A percentile compares a stretch with the other conserved stretches of the same genome.
Conservation (phyloP, 108 stramenopile genomes). For the Cyclostephanos invisitatus region DNA sequence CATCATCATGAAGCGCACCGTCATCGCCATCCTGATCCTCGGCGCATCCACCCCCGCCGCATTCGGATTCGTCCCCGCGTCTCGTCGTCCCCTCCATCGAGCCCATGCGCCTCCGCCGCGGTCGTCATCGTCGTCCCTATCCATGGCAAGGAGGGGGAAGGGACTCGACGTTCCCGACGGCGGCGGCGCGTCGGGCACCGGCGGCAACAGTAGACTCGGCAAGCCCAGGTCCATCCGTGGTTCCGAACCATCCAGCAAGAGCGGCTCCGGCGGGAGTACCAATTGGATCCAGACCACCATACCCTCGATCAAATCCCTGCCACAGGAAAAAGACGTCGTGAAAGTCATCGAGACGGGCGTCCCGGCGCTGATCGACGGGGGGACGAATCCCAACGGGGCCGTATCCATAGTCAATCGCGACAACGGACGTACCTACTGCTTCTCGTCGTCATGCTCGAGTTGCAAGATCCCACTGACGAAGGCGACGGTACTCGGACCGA, state of each 20-base stretch:
- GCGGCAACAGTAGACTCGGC: not conserved
- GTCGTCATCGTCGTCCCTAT: not conserved
- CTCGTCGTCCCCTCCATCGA: not conserved
- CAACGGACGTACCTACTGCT: conserved; percentile 64
- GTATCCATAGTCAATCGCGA: conserved; percentile 68
- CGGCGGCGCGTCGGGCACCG: not conserved
- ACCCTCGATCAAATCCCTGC: conserved; percentile 48
- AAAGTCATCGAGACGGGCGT: conserved; percentile 63
- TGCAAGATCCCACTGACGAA: conserved; percentile 83
- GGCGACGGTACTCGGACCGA: conserved; percentile 57
- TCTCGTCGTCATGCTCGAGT: conserved; percentile 55
- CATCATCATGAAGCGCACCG: not conserved
- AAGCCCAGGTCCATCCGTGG: conserved; percentile 2
- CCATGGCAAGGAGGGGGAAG: conserved; percentile 1
- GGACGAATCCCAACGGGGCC: conserved; percentile 79
- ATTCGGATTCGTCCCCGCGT: not conserved
- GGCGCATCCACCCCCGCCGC: not conserved
- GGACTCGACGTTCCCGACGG: conserved; percentile 2
- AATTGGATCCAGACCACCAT: conserved; percentile 45
- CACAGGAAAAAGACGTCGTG: conserved; percentile 60
- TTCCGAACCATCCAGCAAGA: not conserved
- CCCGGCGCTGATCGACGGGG: conserved; percentile 47
- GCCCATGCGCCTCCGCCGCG: not conserved
- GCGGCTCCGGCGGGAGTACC: conserved; percentile 28
- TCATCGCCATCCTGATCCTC: not conserved